phyloP scores from a whole-genome alignment of 495 filamentous ascomycete genomes.

The Glonium stellatum region DNA sequence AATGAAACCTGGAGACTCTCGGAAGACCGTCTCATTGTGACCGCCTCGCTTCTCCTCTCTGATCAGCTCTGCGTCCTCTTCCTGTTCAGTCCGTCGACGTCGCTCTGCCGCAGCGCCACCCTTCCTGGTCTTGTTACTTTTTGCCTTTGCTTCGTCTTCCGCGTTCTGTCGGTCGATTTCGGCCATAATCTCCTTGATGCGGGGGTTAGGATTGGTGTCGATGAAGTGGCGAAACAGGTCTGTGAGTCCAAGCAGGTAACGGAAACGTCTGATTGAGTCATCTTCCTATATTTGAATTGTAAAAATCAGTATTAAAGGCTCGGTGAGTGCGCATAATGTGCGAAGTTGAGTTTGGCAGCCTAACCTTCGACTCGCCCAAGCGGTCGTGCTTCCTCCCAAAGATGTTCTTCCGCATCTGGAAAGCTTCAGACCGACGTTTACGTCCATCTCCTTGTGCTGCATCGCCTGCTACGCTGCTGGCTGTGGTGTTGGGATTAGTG shows the following conservation, averaged over 20 bases:
- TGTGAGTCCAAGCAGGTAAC: constrained; percentile 90
- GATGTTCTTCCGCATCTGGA: constrained; percentile 78
- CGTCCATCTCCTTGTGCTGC: constrained; percentile 61
- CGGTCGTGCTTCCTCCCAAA: constrained; percentile 91
- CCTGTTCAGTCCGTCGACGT: constrained; percentile 85
- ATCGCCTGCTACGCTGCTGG: constrained; percentile 80
- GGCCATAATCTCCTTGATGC: constrained; percentile 81
- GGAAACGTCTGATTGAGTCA: constrained; percentile 90
- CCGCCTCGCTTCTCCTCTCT: constrained; percentile 84
- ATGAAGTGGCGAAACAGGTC: constrained; percentile 99
- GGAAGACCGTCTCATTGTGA: constrained; percentile 79
- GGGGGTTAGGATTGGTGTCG: constrained; percentile 88
- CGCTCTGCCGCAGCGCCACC: constrained; percentile 79
- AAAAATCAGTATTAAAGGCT: background rate
- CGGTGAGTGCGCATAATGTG: constrained; percentile 21
- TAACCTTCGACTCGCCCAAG: constrained; percentile 84
- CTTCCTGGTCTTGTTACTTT: constrained; percentile 66
- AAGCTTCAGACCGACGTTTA: constrained; percentile 75
- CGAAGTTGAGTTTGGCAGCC: constrained; percentile 8
- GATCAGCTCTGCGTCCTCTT: constrained; percentile 93
- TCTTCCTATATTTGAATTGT: constrained; percentile 58
- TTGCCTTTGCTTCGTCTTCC: constrained; percentile 58
- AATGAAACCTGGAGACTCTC: constrained; percentile 84
- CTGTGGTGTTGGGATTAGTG: constrained; percentile 85
- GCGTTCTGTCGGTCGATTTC: constrained; percentile 91